A percentile compares a stretch with the other conserved stretches of the same genome.
Conservation (phyloP, 148 eudicot species). For the Camellia japonica region DNA sequence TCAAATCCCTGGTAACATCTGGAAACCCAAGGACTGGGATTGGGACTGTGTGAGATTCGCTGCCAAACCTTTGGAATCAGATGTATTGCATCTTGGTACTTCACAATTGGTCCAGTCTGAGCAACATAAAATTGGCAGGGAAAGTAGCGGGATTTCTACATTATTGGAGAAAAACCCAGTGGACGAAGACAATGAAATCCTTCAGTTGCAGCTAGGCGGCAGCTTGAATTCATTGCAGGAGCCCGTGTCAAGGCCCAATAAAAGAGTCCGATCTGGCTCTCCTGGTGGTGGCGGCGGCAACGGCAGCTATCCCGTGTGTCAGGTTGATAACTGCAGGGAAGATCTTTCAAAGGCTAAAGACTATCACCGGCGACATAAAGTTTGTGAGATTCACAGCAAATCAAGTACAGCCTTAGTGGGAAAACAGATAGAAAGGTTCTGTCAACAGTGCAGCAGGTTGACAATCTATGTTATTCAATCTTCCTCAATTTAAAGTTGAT, state of each 20-base stretch:
- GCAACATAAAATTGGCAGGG: constrained; percentile 13
- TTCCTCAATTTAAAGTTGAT: neutral
- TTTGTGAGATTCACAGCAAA: constrained; percentile 78
- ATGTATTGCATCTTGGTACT: neutral
- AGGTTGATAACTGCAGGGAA: constrained; percentile 74
- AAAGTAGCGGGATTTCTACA: constrained; percentile 10
- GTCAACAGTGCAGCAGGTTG: constrained; percentile 94
- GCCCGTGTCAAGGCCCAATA: constrained; percentile 39
- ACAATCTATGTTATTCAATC: neutral
- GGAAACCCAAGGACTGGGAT: constrained; percentile 46
- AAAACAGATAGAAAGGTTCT: constrained; percentile 84
- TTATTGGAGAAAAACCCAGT: constrained; percentile 9
- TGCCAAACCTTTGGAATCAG: constrained; percentile 34
- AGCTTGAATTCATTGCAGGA: constrained; percentile 20
- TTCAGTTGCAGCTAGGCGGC: constrained; percentile 41
- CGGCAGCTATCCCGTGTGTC: constrained; percentile 61
- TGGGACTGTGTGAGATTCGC: constrained; percentile 48
- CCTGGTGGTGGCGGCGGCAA: constrained; percentile 26
- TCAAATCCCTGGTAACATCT: constrained; percentile 17
- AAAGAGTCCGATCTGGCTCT: constrained; percentile 54
- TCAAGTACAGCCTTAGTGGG: constrained; percentile 64
- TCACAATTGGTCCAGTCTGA: neutral
- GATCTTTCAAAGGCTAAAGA: constrained; percentile 76
- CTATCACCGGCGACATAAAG: constrained; percentile 86
- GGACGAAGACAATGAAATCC: constrained; percentile 31